A percentile compares a stretch with the other conserved stretches of the same genome.
Evolutionary conservation across 768 basidiomycete genomes (phyloP).

Genomic region (Lentinula boryana): DNA sequence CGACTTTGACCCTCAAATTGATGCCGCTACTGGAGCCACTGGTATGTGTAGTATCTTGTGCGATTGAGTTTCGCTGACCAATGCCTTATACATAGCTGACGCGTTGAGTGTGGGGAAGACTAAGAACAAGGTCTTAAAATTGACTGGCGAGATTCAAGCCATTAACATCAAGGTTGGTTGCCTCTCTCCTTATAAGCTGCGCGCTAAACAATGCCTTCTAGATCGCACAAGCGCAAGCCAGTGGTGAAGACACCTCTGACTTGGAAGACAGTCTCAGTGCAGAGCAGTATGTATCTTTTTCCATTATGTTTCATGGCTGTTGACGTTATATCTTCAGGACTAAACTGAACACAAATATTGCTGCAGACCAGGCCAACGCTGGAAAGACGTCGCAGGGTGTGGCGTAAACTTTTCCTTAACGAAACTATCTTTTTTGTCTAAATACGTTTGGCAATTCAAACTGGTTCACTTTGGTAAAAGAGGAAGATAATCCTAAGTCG

Average conservation of each 20-base stretch:
- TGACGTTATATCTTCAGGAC: constrained; percentile 11
- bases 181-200: neutral
- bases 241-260: constrained; percentile 20
- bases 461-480: neutral
- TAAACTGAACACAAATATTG: constrained; percentile 31
- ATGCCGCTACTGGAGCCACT: constrained; percentile 24
- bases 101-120: constrained; percentile 33
- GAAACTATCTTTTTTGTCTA: neutral
- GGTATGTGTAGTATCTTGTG: constrained; percentile 4
- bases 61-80: neutral
- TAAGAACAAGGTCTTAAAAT: constrained; percentile 41
- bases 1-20: constrained; percentile 29
- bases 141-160: constrained; percentile 29
- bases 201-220: neutral
- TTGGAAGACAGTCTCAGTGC: constrained; percentile 19
- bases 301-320: neutral
- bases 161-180: constrained; percentile 26
- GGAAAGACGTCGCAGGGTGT: constrained; percentile 20
- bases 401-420: neutral
- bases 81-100: constrained; percentile 15
- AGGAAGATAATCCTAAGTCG: too few species aligned
- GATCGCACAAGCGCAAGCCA: constrained; percentile 29
- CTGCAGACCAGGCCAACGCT: constrained; percentile 22
- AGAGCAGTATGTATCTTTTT: constrained; percentile 18
- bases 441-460: neutral